A percentile compares a stretch with the other conserved stretches of the same genome.
Evolutionary conservation across 176 grass and related monocot species (phyloP).

Genomic region (Zea mays): DNA sequence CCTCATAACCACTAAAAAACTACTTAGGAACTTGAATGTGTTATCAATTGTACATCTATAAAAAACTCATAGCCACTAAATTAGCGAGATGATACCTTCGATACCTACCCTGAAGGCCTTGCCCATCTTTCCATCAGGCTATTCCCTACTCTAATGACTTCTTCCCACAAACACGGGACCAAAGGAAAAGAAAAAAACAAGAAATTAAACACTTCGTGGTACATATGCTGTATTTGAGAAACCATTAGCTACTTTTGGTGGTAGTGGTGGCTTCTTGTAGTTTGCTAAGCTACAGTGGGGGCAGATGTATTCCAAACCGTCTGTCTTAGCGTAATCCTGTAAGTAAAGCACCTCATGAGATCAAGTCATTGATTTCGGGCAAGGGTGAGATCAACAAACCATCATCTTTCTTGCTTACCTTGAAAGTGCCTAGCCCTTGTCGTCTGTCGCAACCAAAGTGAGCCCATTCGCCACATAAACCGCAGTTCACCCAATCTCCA

Average conservation of each 20-base stretch:
- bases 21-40: slow-evolving; percentile 37
- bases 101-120: slow-evolving; percentile 32
- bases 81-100: slow-evolving; percentile 52
- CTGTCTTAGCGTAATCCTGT: slow-evolving; percentile 97
- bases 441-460: slow-evolving; percentile 97
- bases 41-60: slow-evolving; percentile 51
- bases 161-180: slow-evolving; percentile 17
- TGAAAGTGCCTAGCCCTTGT: slow-evolving; percentile 86
- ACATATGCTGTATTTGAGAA: slow-evolving; percentile 54
- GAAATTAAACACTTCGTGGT: slow-evolving; percentile 58
- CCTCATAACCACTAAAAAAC: slow-evolving; percentile 14
- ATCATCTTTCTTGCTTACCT: slow-evolving; percentile 41
- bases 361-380: background rate
- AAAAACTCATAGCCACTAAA: slow-evolving; percentile 48
- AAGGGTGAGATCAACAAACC: background rate
- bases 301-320: slow-evolving; percentile 97
- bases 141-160: slow-evolving; percentile 42
- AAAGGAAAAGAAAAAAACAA: slow-evolving; percentile 17
- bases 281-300: slow-evolving; percentile 90
- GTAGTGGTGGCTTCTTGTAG: slow-evolving; percentile 68
- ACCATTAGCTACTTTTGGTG: slow-evolving; percentile 64
- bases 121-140: slow-evolving; percentile 39
- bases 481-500: slow-evolving; percentile 98
- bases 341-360: slow-evolving; percentile 15
- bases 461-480: slow-evolving; percentile 94